Evolutionary conservation across 345 rosid species (phyloP), one percentile per base, ranked within the genome.

Genomic region (Murraya koenigii): DNA sequence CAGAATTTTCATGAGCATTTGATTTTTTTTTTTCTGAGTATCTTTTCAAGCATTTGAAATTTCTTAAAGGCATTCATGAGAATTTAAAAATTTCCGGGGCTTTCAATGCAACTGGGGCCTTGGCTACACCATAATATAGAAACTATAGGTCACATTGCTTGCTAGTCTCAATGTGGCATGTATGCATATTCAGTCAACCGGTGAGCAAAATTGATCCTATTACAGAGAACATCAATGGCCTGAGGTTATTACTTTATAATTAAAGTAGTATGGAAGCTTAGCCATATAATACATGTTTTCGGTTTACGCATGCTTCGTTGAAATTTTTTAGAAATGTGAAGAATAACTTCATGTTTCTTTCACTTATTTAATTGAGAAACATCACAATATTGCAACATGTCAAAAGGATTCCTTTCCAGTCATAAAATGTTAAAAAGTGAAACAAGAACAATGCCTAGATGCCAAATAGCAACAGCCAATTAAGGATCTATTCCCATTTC

Each of bases 161-260:
- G 65, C 59, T 58, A 47, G 47, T 74, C 75, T 38, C 66, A 38
- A 63, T 30, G 15, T 22, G 73, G 54, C 36, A 44, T 30, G 70
- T 49, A 19, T 33, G 58, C 7, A 22, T 14, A 10, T 35, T 63
- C 35, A 28, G 38, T 19, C 60, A 28, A 41, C 59, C 52, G 52
- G n/a, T 49, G 14, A 41, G 35, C 56, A 65, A 55, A 74, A 47
- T 1, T 32, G 52, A 28, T 74, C 30, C 20, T 52, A 26, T 28
- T 44, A 11, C 22, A 67, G 33, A 25, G 69, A 73, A 17, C 23
- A 15, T 41, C 36, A 63, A 38, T 22, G 49, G 60, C 69, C 8
- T 63, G 2, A 74, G 60, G 23, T 62, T 28, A 15, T 70, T 75
- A 75, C 66, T 26, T 52, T 47, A 44, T 49, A 75, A 74, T 41